These are phyloP conservation scores for Jacaranda mimosifolia DNA, from an alignment of 257 asterid genomes.

Conservation along the genomic window DNA sequence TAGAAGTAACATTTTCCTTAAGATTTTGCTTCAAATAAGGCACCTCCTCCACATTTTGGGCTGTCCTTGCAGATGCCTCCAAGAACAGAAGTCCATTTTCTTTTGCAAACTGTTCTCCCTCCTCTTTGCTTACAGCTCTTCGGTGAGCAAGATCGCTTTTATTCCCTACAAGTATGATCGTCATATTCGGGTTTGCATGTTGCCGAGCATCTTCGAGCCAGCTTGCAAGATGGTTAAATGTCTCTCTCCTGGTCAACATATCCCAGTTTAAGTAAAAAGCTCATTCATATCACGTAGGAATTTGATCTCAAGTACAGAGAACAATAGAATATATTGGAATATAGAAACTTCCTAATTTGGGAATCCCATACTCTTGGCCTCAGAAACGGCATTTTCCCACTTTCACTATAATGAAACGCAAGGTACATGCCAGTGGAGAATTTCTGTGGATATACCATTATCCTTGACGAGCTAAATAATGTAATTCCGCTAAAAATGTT, in stretches of 20 bases:
- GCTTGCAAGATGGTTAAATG: slow-evolving; percentile 81
- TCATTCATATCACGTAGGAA: slow-evolving; percentile 8
- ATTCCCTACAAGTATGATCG: slow-evolving; percentile 78
- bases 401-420: not conserved
- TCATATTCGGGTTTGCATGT: slow-evolving; percentile 85
- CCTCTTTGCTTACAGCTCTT: slow-evolving; percentile 85
- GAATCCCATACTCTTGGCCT: not conserved
- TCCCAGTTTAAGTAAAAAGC: slow-evolving; percentile 11
- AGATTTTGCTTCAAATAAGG: not conserved
- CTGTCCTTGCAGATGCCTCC: slow-evolving; percentile 86
- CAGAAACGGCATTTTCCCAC: not conserved
- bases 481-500: no score
- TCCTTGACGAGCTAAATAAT: no score
- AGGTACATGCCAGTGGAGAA: no score
- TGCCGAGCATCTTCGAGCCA: slow-evolving; percentile 91
- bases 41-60: slow-evolving; percentile 89
- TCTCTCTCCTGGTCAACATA: slow-evolving; percentile 63
- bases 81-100: slow-evolving; percentile 77
- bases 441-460: no score
- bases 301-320: slow-evolving; percentile 2
- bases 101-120: slow-evolving; percentile 89
- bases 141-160: slow-evolving; percentile 80
- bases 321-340: not conserved
- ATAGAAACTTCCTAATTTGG: not conserved
- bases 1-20: not conserved